These are phyloP conservation scores for Mycena albidolilacea DNA, from an alignment of 768 basidiomycete genomes.

Conservation along the genomic window DNA sequence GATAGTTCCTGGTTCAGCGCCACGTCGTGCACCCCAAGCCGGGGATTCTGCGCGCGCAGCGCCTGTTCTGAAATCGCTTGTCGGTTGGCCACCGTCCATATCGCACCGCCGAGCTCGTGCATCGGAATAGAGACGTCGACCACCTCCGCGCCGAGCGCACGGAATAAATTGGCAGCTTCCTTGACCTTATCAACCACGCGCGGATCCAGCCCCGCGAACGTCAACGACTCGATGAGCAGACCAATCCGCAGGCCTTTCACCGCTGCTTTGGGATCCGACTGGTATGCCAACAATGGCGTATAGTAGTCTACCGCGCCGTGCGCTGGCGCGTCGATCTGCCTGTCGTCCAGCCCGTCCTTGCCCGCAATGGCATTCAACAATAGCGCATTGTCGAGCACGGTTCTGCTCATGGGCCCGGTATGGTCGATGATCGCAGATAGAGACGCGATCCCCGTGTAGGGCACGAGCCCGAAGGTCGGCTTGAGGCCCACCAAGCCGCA, in stretches of 20 bases:
- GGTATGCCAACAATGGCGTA: slow-evolving; percentile 51
- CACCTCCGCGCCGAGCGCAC: slow-evolving; percentile 55
- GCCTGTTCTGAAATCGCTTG: slow-evolving; percentile 38
- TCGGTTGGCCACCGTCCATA: slow-evolving; percentile 32
- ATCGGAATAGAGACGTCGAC: slow-evolving; percentile 58
- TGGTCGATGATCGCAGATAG: slow-evolving; percentile 58
- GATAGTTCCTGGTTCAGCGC: slow-evolving; percentile 49
- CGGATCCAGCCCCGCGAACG: slow-evolving; percentile 50
- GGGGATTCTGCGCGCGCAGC: slow-evolving; percentile 39
- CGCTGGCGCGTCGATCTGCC: slow-evolving; percentile 42
- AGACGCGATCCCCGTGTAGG: slow-evolving; percentile 62
- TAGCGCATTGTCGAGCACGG: slow-evolving; percentile 57
- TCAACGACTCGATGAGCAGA: slow-evolving; percentile 56
- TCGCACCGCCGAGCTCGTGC: slow-evolving; percentile 42
- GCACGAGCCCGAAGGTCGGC: slow-evolving; percentile 59
- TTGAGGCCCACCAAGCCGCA: slow-evolving; percentile 62
- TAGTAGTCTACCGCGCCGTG: slow-evolving; percentile 42
- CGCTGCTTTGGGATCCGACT: slow-evolving; percentile 41
- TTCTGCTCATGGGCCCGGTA: slow-evolving; percentile 56
- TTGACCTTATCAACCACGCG: slow-evolving; percentile 52
- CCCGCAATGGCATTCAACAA: slow-evolving; percentile 61
- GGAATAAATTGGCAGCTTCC: slow-evolving; percentile 51
- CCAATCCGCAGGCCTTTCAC: slow-evolving; percentile 56
- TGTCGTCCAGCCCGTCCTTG: slow-evolving; percentile 60
- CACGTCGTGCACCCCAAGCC: slow-evolving; percentile 52